Evolutionary conservation across 106 monocot genomes (phyloP).

Genomic region (Dioscorea zingiberensis): DNA sequence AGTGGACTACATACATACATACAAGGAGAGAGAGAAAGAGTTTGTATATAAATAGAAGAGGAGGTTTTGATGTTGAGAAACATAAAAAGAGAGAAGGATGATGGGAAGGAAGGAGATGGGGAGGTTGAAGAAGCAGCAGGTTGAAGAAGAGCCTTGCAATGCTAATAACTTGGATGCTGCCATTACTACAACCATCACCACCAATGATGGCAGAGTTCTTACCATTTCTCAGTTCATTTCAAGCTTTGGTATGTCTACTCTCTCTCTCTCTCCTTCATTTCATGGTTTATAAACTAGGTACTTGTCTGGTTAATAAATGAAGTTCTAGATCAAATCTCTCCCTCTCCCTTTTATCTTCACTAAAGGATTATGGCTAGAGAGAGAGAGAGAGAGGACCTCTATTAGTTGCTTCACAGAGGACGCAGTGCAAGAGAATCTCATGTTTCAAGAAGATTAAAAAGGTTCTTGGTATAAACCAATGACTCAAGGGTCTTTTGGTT

Average conservation of each 20-base stretch:
- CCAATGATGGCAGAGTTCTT: constrained; percentile 1
- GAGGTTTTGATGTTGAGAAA: background rate
- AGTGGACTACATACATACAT: no score
- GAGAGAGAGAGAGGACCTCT: no score
- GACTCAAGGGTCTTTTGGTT: no score
- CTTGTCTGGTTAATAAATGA: no score
- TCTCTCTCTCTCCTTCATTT: background rate
- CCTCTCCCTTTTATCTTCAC: background rate
- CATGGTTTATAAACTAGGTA: no score
- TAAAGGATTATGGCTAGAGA: no score
- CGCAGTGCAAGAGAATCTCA: no score
- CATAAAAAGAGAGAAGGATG: background rate
- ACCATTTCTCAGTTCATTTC: constrained; percentile 26
- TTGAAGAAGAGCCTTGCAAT: background rate
- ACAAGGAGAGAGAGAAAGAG: no score
- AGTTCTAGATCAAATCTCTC: background rate
- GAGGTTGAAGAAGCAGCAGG: background rate
- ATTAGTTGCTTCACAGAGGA: no score
- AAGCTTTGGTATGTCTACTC: constrained; percentile 15
- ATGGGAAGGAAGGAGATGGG: background rate
- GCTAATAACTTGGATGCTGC: background rate
- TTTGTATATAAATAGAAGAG: no score
- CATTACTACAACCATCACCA: constrained; percentile 6
- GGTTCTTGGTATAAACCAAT: no score
- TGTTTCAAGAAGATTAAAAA: no score